Percentiles rank a stretch among this genome's conserved stretches.
Conservation (phyloP, 2,329 filamentous ascomycete species). For the Cytospora piceicola region DNA sequence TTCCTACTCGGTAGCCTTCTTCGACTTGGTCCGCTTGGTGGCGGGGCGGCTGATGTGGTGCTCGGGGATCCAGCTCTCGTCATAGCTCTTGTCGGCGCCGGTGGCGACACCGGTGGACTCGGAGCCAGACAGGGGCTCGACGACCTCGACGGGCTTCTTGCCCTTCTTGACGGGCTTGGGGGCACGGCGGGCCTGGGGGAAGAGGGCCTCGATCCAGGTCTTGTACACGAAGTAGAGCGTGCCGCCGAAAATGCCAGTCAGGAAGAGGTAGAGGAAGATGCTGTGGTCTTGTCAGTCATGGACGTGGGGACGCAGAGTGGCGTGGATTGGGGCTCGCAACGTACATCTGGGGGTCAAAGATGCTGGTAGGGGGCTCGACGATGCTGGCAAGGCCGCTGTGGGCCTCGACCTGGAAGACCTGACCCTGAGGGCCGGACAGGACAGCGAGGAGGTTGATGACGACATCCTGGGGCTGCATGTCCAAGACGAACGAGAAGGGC, state of each 20-base stretch:
- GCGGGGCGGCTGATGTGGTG: conserved; percentile 87
- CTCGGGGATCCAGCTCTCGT: conserved; percentile 91
- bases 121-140: conserved; percentile 66
- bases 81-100: conserved; percentile 73
- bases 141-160: conserved; percentile 69
- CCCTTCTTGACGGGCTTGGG: conserved; percentile 58
- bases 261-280: conserved; percentile 96
- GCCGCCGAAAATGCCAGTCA: conserved; percentile 75
- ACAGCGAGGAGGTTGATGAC: conserved; percentile 77
- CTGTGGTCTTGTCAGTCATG: conserved; percentile 50
- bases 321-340: conserved; percentile 39
- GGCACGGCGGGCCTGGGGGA: conserved; percentile 82
- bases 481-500: conserved; percentile 83
- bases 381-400: conserved; percentile 84
- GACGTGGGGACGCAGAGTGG: not conserved
- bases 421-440: conserved; percentile 67
- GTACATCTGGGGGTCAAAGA: conserved; percentile 96
- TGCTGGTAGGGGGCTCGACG: conserved; percentile 87
- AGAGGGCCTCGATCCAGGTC: conserved; percentile 95
- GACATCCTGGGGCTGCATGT: conserved; percentile 92
- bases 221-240: conserved; percentile 96
- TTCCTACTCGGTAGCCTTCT: conserved; percentile 40
- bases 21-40: conserved; percentile 65
- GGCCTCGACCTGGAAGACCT: conserved; percentile 75
- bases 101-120: conserved; percentile 72